Evolutionary conservation across 768 basidiomycete species (phyloP).

Genomic region (Crucibulum laeve): DNA sequence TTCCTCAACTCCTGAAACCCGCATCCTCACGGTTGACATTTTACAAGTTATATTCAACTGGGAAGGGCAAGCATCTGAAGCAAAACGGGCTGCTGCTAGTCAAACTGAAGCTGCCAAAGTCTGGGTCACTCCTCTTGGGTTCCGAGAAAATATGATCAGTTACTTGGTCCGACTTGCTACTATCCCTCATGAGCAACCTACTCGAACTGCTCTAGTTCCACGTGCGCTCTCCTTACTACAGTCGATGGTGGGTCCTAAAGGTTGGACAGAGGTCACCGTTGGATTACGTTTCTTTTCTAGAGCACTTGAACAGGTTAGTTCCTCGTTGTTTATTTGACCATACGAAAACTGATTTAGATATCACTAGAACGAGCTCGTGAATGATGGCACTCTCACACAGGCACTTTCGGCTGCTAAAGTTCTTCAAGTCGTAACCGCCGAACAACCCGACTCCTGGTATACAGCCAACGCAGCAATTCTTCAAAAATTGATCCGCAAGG

Average conservation of each 20-base stretch:
- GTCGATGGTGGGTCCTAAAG: conserved; percentile 73
- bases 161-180: conserved; percentile 92
- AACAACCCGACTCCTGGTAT: conserved; percentile 85
- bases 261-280: conserved; percentile 90
- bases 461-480: conserved; percentile 63
- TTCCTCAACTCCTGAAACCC: conserved; percentile 70
- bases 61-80: conserved; percentile 67
- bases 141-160: conserved; percentile 90
- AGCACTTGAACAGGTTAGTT: conserved; percentile 71
- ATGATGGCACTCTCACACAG: conserved; percentile 58
- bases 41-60: conserved; percentile 90
- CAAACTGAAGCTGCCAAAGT: conserved; percentile 11
- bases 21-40: conserved; percentile 85
- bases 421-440: conserved; percentile 77
- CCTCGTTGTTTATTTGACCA: neutral
- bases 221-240: conserved; percentile 67
- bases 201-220: conserved; percentile 46
- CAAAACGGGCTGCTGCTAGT: conserved; percentile 15
- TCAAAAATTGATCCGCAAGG: conserved; percentile 83
- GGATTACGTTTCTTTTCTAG: conserved; percentile 89
- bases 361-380: conserved; percentile 64
- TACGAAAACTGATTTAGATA: conserved; percentile 2
- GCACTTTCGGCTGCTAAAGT: conserved; percentile 85
- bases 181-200: conserved; percentile 51
- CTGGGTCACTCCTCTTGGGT: conserved; percentile 76